Evolutionary conservation across 768 basidiomycete genomes (phyloP).

Genomic region (Daedaleopsis sinensis): DNA sequence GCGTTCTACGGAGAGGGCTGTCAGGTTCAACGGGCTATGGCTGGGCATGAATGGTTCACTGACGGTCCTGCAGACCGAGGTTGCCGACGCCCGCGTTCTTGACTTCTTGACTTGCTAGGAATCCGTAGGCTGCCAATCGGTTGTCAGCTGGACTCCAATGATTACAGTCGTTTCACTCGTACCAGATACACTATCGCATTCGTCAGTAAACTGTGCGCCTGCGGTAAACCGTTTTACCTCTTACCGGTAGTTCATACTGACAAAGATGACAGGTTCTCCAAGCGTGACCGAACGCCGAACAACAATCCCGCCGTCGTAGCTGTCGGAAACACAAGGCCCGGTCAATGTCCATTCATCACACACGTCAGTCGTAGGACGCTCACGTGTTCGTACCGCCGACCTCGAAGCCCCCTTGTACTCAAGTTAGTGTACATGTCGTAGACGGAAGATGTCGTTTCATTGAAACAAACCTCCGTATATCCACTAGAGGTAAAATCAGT

Average conservation of each 20-base stretch:
- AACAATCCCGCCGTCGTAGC: slow-evolving; percentile 47
- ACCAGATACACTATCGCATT: slow-evolving; percentile 10
- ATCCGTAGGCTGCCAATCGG: slow-evolving; percentile 38
- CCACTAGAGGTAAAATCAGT: slow-evolving; percentile 20
- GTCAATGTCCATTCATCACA: background rate
- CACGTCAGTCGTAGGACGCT: background rate
- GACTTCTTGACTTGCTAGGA: slow-evolving; percentile 44
- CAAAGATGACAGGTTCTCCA: slow-evolving; percentile 49
- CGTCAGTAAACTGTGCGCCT: background rate
- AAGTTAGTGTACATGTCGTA: background rate
- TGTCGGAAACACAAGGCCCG: slow-evolving; percentile 7
- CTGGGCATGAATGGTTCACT: slow-evolving; percentile 3
- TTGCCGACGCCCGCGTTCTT: slow-evolving; percentile 44
- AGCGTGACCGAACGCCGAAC: slow-evolving; percentile 48
- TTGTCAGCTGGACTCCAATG: background rate
- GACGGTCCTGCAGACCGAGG: slow-evolving; percentile 55
- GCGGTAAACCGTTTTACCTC: slow-evolving; percentile 6
- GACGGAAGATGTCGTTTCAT: too few species aligned
- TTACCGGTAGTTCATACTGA: slow-evolving; percentile 57
- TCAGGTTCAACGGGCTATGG: background rate
- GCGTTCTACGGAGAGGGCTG: slow-evolving; percentile 29
- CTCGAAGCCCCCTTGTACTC: slow-evolving; percentile 43
- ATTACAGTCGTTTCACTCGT: background rate
- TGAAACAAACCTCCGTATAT: slow-evolving; percentile 28
- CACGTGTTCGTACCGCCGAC: slow-evolving; percentile 34